Conservation (phyloP, 2,329 filamentous ascomycete species). For the Hypomyces perniciosus region DNA sequence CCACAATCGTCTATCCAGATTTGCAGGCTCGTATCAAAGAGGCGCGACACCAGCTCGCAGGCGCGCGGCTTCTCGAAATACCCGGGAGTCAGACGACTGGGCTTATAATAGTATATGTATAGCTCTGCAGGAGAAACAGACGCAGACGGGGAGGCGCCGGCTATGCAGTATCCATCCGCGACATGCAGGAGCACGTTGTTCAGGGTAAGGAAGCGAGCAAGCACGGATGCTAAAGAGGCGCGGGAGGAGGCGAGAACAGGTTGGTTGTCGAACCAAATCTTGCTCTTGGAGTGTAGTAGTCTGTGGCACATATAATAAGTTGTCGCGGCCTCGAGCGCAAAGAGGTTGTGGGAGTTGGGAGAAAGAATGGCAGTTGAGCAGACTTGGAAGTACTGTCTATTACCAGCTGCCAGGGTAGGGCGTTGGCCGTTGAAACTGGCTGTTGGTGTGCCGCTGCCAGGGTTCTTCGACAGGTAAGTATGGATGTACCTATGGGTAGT, state of each 20-base stretch:
- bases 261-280: too few relatives aligned
- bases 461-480: background rate
- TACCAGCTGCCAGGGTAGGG: too few relatives aligned
- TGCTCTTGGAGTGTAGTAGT: too few relatives aligned
- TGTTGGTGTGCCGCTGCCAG: background rate
- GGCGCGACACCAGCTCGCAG: constrained; percentile 7
- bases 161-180: constrained; percentile 18
- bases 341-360: background rate
- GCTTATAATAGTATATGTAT: background rate
- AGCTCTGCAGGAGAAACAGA: constrained; percentile 9
- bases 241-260: background rate
- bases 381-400: too few relatives aligned
- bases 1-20: background rate
- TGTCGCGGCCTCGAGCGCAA: too few relatives aligned
- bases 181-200: constrained; percentile 14
- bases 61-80: constrained; percentile 6
- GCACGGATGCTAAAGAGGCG: constrained; percentile 4
- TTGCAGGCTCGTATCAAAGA: background rate
- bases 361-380: background rate
- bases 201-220: constrained; percentile 12
- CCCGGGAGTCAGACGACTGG: too few relatives aligned
- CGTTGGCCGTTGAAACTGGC: background rate
- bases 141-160: constrained; percentile 11
- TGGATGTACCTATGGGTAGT: background rate
- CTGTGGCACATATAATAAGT: too few relatives aligned